Evolutionary conservation across 495 filamentous ascomycete genomes (phyloP).

Genomic region (Penicillium pulvis): DNA sequence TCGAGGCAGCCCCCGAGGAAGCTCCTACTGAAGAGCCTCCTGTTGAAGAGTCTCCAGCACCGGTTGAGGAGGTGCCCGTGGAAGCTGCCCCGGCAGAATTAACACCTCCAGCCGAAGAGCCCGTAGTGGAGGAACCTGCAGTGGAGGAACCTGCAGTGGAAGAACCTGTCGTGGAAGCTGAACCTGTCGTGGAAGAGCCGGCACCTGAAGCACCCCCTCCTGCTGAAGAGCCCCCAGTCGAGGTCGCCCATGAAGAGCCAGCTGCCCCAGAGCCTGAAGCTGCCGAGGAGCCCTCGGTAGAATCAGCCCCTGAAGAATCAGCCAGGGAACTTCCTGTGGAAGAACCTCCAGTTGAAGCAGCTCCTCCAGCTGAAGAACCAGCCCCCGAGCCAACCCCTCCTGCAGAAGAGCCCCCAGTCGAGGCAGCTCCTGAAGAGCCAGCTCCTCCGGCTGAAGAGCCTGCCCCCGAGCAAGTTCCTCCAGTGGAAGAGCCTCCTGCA

Average conservation of each 20-base stretch:
- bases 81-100: slow-evolving; percentile 5
- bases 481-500: neutral
- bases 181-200: neutral
- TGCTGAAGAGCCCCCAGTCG: slow-evolving; percentile 1
- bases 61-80: slow-evolving; percentile 15
- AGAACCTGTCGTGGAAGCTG: neutral
- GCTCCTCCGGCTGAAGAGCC: slow-evolving; percentile 5
- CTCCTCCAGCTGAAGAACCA: slow-evolving; percentile 11
- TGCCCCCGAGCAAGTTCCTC: neutral
- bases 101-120: slow-evolving; percentile 5
- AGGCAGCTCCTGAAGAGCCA: neutral
- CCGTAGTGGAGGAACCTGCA: neutral
- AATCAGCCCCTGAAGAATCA: slow-evolving; percentile 11
- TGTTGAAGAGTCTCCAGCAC: slow-evolving; percentile 2
- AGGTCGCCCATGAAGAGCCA: neutral
- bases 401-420: slow-evolving; percentile 10
- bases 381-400: slow-evolving; percentile 3
- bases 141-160: slow-evolving; percentile 1
- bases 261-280: neutral
- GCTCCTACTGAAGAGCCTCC: neutral
- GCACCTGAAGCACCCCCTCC: neutral
- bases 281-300: slow-evolving; percentile 9
- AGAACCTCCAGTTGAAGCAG: slow-evolving; percentile 5
- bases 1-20: neutral
- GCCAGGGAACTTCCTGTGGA: slow-evolving; percentile 10